These are phyloP conservation scores for Biscogniauxia sp. DNA, from an alignment of 2,329 filamentous ascomycete species.

Conservation along the genomic window DNA sequence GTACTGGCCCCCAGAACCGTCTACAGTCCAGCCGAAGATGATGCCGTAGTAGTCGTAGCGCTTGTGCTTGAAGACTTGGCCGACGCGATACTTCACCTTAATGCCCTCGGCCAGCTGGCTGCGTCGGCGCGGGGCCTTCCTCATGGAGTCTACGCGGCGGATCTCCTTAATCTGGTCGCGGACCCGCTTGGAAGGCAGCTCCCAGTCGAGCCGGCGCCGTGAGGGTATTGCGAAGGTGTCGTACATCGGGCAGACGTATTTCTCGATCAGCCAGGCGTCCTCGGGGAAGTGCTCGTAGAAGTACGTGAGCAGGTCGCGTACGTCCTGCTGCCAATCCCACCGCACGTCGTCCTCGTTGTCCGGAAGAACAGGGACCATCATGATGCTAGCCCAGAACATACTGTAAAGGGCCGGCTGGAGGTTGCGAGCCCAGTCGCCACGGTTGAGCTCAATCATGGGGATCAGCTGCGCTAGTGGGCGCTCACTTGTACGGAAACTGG, in stretches of 20 bases:
- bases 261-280: slow-evolving; percentile 69
- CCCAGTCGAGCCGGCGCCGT: slow-evolving; percentile 32
- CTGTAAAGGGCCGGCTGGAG: slow-evolving; percentile 64
- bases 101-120: slow-evolving; percentile 28
- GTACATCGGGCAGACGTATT: slow-evolving; percentile 64
- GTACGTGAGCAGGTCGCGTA: slow-evolving; percentile 63
- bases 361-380: slow-evolving; percentile 47
- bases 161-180: slow-evolving; percentile 40
- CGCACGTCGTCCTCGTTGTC: slow-evolving; percentile 37
- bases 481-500: slow-evolving; percentile 40
- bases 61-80: slow-evolving; percentile 80
- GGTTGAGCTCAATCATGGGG: slow-evolving; percentile 35
- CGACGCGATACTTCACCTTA: slow-evolving; percentile 65
- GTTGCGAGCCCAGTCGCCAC: slow-evolving; percentile 56
- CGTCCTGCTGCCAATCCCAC: slow-evolving; percentile 56
- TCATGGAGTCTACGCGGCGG: slow-evolving; percentile 41
- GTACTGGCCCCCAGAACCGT: slow-evolving; percentile 63
- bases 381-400: slow-evolving; percentile 67
- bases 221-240: slow-evolving; percentile 38
- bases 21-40: slow-evolving; percentile 82
- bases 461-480: slow-evolving; percentile 37
- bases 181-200: slow-evolving; percentile 34
- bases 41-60: slow-evolving; percentile 78
- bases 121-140: slow-evolving; percentile 35
- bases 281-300: slow-evolving; percentile 66